Base-by-base conservation (phyloP, 495 filamentous ascomycete genomes). In the Glonium stellatum region DNA sequence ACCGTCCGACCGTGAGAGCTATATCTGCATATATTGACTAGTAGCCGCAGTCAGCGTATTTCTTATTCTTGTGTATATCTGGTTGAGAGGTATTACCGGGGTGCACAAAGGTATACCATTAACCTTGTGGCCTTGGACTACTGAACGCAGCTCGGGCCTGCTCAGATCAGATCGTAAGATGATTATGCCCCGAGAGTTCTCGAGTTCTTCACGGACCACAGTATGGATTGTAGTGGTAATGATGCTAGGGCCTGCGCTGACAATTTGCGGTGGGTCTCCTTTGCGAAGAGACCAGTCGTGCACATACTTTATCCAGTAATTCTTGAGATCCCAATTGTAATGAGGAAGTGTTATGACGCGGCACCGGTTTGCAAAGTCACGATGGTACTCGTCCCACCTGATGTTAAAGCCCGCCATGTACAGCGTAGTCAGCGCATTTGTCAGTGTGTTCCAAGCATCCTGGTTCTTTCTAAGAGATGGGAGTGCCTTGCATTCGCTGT, bases 91-190 rank as follows among this genome's bases (percentile, higher is more conserved):
- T n/a, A n/a, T n/a, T 31, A 31, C 27, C 42, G 31, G 62, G 72
- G 82, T 76, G 44, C 77, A 80, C 21, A 85, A 75, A 15, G 78
- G 70, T 15, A 74, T 71, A 8, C 83, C 83, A 66, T 92, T 88
- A 61, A 89, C 86, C 58, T 82, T 73, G 69, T 92, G 87, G n/a
- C 88, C 87, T 21, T 79, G 75, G 49, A 88, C 75, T 37, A 79
- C 74, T 36, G 90, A 74, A 15, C 83, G 78, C 10, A 80, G 76
- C 52, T 83, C 75, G 25, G 74, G 72, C 11, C 44, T 25, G 10
- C 25, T 1, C 41, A 90, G 75, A 52, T 90, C 85, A 8, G 87
- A 82, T 70, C 34, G 80, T 81, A 53, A 84, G 76, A 10, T 78
- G 4, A 75, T 81, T 19, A 79, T 73, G 22, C 78, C 76, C 19